A percentile compares a stretch with the other conserved stretches of the same genome.
phyloP scores from a whole-genome alignment of 148 eudicot species.

The Chenopodium quinoa region DNA sequence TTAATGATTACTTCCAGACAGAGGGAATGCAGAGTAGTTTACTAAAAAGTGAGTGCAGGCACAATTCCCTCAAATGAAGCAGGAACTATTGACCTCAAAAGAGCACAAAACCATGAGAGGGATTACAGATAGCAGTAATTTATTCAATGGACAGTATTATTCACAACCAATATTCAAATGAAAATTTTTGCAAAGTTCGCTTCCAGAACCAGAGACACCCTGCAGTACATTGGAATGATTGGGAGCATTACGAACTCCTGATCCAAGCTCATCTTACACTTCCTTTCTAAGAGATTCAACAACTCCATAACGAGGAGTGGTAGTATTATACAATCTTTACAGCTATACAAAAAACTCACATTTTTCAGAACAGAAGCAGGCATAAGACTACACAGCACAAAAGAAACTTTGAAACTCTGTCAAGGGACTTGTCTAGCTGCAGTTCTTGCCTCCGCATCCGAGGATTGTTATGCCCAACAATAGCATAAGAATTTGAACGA shows the following conservation, averaged over 20 bases:
- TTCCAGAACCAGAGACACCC: neutral
- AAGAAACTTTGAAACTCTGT: conserved; percentile 62
- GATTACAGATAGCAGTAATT: neutral
- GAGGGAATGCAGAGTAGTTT: too few species aligned
- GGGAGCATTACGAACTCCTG: conserved; percentile 6
- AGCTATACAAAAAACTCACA: neutral
- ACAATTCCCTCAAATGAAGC: too few species aligned
- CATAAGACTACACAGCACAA: conserved; percentile 56
- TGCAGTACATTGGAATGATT: neutral
- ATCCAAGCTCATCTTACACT: conserved; percentile 10
- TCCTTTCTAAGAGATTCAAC: neutral
- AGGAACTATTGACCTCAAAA: too few species aligned
- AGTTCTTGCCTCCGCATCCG: conserved; percentile 76
- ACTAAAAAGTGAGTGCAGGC: too few species aligned
- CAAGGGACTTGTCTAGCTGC: conserved; percentile 65
- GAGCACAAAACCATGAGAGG: too few species aligned
- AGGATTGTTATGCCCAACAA: conserved; percentile 30
- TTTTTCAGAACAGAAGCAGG: conserved; percentile 24
- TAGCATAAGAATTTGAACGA: conserved; percentile 41
- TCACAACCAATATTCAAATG: neutral
- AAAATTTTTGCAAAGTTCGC: neutral
- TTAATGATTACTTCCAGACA: too few species aligned
- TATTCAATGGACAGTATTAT: neutral
- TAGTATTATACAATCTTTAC: conserved; percentile 23
- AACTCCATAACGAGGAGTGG: neutral